A percentile compares a stretch with the other conserved stretches of the same genome.
Evolutionary conservation across 176 grass and related monocot species (phyloP).

Genomic region (Themeda triandra): DNA sequence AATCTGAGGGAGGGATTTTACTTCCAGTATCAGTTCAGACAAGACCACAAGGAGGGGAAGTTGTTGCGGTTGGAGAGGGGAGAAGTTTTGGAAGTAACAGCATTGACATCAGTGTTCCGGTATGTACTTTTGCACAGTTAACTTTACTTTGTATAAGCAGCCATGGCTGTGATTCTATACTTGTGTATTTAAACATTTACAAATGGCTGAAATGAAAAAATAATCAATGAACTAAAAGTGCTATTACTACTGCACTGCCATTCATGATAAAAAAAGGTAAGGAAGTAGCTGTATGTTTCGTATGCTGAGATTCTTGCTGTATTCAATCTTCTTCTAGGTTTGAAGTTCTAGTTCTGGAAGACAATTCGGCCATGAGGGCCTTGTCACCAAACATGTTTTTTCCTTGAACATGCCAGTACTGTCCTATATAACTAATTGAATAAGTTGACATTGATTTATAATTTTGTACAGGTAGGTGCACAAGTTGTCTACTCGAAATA

Average conservation of each 20-base stretch:
- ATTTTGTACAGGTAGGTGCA: constrained; percentile 49
- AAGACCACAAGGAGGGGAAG: constrained; percentile 70
- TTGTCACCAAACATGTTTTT: not conserved
- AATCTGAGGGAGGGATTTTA: constrained; percentile 77
- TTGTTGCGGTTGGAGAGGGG: constrained; percentile 72
- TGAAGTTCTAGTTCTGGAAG: not conserved
- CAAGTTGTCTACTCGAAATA: constrained; percentile 87
- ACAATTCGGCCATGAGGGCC: not conserved
- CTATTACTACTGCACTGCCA: not conserved
- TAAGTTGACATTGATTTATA: not conserved
- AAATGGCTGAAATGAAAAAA: not conserved
- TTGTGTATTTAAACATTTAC: not conserved
- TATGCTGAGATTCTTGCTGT: not conserved
- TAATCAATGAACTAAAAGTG: not conserved
- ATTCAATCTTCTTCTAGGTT: not conserved
- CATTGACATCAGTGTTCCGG: constrained; percentile 66
- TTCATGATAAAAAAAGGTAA: not conserved
- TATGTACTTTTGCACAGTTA: constrained; percentile 30
- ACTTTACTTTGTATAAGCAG: not conserved
- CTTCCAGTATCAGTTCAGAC: constrained; percentile 72
- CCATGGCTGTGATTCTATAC: not conserved
- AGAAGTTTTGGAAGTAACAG: constrained; percentile 53
- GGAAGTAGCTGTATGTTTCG: not conserved
- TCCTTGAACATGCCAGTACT: not conserved
- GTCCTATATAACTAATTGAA: not conserved